Evolutionary conservation across 176 grass and related monocot genomes (phyloP).

Genomic region (Rhynchospora breviuscula): DNA sequence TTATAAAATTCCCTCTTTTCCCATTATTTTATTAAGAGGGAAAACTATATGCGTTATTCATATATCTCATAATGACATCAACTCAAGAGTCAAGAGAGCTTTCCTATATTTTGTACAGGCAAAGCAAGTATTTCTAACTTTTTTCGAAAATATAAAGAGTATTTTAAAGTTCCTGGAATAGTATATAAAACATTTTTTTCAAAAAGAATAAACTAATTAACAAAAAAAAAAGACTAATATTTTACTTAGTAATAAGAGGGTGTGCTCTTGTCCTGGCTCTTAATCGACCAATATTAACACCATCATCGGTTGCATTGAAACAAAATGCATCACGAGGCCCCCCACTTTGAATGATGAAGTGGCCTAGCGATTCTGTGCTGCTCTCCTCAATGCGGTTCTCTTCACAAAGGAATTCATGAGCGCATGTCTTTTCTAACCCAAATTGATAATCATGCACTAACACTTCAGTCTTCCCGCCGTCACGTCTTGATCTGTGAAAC

Average conservation of each 20-base stretch:
- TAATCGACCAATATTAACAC: background rate
- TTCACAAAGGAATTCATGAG: slow-evolving; percentile 67
- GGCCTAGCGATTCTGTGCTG: slow-evolving; percentile 42
- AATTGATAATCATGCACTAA: slow-evolving; percentile 81
- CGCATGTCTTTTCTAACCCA: slow-evolving; percentile 49
- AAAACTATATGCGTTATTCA: background rate
- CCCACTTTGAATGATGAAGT: slow-evolving; percentile 51
- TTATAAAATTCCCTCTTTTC: background rate
- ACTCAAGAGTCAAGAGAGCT: background rate
- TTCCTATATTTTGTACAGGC: slow-evolving; percentile 6
- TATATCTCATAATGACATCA: background rate
- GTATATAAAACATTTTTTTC: background rate
- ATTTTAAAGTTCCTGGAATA: slow-evolving; percentile 7
- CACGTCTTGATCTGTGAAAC: slow-evolving; percentile 20
- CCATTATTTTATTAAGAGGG: background rate
- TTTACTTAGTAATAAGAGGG: slow-evolving; percentile 27
- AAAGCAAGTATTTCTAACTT: background rate
- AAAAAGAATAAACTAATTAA: background rate
- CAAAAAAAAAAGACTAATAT: background rate
- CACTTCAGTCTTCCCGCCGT: slow-evolving; percentile 46
- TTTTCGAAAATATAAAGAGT: slow-evolving; percentile 6
- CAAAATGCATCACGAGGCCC: slow-evolving; percentile 50
- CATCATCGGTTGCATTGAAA: slow-evolving; percentile 14
- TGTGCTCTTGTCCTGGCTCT: background rate
- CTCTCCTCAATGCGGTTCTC: slow-evolving; percentile 41